These are phyloP conservation scores for Rhizophagus sp. DNA, from an alignment of 192 early-diverging fungal genomes.

Conservation along the genomic window DNA sequence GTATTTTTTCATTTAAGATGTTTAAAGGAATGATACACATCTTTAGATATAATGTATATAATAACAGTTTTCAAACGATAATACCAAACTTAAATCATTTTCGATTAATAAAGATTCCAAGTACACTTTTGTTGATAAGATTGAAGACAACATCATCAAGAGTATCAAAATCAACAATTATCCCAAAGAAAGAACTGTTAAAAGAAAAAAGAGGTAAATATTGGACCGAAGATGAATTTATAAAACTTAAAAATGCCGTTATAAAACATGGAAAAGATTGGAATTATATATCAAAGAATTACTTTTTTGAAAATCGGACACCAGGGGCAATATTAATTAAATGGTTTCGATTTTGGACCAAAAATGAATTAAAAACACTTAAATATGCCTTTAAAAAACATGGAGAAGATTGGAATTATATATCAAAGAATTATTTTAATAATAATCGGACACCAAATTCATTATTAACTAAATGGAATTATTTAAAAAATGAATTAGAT, in stretches of 20 bases:
- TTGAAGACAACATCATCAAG: no score
- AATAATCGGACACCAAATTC: not conserved
- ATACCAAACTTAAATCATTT: no score
- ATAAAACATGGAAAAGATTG: not conserved
- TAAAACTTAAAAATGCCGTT: not conserved
- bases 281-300: not conserved
- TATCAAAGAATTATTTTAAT: not conserved
- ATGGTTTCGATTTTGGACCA: not conserved
- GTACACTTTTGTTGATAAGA: no score
- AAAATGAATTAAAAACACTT: not conserved
- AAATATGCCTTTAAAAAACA: not conserved
- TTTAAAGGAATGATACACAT: no score
- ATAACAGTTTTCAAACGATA: no score
- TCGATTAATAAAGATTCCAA: no score
- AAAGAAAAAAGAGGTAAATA: no score
- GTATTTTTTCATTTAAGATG: no score
- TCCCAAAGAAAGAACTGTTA: no score
- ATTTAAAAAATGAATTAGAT: no score
- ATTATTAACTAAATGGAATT: not conserved
- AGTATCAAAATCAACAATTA: no score
- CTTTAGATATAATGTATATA: no score
- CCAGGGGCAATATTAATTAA: not conserved
- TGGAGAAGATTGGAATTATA: not conserved
- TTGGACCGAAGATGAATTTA: not conserved
- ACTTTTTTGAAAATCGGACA: not conserved